These are phyloP conservation scores for Thozetella sp. DNA, from an alignment of 495 filamentous ascomycete species.

Conservation along the genomic window DNA sequence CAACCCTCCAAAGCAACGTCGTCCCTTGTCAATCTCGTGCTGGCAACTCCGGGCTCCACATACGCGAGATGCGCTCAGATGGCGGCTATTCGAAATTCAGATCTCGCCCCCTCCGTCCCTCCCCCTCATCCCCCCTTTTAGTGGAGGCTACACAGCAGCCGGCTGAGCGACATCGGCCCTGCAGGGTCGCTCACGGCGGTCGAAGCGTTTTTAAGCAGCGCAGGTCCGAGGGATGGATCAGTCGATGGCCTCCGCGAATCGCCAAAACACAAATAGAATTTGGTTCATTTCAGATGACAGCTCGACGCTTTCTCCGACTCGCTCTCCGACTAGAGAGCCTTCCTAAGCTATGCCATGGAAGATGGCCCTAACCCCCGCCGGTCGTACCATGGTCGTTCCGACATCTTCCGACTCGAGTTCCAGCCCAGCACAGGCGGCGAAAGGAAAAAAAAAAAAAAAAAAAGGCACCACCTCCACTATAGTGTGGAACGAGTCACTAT, in stretches of 20 bases:
- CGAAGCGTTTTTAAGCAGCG: not conserved
- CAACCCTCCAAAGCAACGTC: not conserved
- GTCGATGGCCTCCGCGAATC: not conserved
- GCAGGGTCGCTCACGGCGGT: not conserved
- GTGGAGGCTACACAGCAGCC: not conserved
- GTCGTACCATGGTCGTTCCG: not conserved
- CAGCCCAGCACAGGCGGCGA: no score
- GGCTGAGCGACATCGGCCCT: not conserved
- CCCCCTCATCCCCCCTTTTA: no score
- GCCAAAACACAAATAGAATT: conserved; percentile 1
- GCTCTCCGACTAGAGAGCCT: not conserved
- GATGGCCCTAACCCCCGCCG: not conserved
- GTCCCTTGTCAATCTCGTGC: not conserved
- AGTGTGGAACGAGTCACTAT: not conserved
- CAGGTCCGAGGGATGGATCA: not conserved
- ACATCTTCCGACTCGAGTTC: not conserved
- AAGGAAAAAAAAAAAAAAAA: no score
- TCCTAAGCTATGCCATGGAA: not conserved
- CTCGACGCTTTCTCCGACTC: not conserved
- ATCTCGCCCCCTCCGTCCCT: not conserved
- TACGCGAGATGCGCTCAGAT: conserved; percentile 1
- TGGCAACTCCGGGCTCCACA: not conserved
- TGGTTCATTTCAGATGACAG: conserved; percentile 4
- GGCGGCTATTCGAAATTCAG: conserved; percentile 2
- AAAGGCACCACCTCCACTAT: not conserved